Base-by-base conservation (phyloP, 805 yeast genomes). In the Saturnispora serradocipensis region DNA sequence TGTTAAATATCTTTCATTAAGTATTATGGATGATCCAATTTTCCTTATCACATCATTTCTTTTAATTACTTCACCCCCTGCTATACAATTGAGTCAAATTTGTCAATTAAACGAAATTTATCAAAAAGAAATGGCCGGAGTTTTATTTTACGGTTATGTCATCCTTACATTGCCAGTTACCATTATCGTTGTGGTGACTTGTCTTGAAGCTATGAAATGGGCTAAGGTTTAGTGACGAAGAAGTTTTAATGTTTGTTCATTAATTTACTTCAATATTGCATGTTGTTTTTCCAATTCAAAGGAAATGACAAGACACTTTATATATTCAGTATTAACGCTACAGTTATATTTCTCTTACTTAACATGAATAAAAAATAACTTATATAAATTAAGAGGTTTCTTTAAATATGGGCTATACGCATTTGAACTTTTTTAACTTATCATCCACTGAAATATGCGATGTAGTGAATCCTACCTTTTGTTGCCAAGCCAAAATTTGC, bases 111-210 rank as follows among this genome's bases (percentile, higher is more conserved):
- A 86, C 63, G 83, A 80, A 58, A 72, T 85, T 45, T 86, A 78
- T 65, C 90, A 86, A 62, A 81, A 78, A 60, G 95, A 86, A 65
- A 86, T 86, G 91, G 83, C 87, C 0, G 88, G 88, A 28, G 85
- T 86, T 16, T 69, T 86, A 56, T 86, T 86, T 57, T 86, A 90
- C 86, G 91, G 93, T 5, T 86, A 86, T 58, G 91, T 80, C 16
- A 75, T 86, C 2, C 67, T 86, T 57, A 84, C 90, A 15, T 71
- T 86, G 50, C 95, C 95, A 0, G 81, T 86, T 4, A 84, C 91
- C 28, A 86, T 86, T 34, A 67, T 77, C 42, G 81, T 84, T 51
- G 91, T 86, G 28, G 85, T 83, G 24, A 73, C 81, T 7, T 79
- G 88, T 43, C 75, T 86, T 59, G 79, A 76, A 59, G 79, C 76